Conservation (phyloP, 352 stramenopile genomes). For the Phytophthora crassamura region DNA sequence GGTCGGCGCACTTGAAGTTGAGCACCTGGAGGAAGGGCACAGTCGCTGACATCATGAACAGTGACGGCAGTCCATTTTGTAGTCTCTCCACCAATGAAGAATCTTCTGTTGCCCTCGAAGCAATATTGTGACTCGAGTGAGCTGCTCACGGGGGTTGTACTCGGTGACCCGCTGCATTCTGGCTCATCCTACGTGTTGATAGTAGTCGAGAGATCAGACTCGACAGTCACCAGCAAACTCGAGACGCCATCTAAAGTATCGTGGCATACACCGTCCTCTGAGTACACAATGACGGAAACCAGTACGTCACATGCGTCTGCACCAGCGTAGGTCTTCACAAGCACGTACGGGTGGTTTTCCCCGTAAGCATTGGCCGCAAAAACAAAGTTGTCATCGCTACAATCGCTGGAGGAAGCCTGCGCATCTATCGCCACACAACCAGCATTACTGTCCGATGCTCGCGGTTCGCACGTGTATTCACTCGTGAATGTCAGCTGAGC, state of each 20-base stretch:
- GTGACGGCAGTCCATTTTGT: background rate
- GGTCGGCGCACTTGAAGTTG: background rate
- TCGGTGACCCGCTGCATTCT: background rate
- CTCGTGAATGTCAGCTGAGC: constrained; percentile 3
- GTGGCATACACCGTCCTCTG: constrained; percentile 3
- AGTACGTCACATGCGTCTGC: constrained; percentile 4
- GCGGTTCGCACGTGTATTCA: constrained; percentile 6
- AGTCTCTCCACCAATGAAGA: background rate
- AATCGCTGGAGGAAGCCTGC: constrained; percentile 3
- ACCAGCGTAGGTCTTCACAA: constrained; percentile 6
- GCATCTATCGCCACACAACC: too few species aligned
- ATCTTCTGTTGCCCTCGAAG: background rate
- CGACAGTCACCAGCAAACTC: constrained; percentile 2
- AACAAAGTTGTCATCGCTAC: constrained; percentile 7
- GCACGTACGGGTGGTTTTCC: background rate
- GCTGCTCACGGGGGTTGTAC: background rate
- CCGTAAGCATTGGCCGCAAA: background rate
- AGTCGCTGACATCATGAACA: background rate
- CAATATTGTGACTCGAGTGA: too few species aligned
- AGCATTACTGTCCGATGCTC: background rate
- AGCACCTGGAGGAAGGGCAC: background rate
- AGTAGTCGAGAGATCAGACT: constrained; percentile 1
- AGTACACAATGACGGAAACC: background rate
- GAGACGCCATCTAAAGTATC: constrained; percentile 9
- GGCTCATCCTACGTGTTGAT: background rate